Evolutionary conservation across 228 moss, liverwort and hornwort genomes (phyloP).

Genomic region (Sphagnum fallax): DNA sequence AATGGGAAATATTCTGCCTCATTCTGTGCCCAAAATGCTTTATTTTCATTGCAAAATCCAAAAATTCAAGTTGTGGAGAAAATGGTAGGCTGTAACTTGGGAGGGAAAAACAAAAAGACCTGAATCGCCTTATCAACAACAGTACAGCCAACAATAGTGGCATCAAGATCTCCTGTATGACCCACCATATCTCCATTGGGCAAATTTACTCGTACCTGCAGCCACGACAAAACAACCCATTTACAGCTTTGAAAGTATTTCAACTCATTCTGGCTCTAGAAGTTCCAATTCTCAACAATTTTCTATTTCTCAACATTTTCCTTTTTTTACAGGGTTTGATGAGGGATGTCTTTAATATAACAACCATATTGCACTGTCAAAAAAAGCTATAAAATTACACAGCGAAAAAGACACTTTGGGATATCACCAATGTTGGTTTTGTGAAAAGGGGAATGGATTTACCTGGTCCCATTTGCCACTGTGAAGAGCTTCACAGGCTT

Average conservation of each 20-base stretch:
- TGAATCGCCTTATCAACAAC: conserved; percentile 63
- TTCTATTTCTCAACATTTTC: background rate
- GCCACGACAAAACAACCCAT: background rate
- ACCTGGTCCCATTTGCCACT: conserved; percentile 81
- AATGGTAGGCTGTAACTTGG: too few relatives aligned
- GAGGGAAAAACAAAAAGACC: conserved; percentile 21
- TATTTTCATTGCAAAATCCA: background rate
- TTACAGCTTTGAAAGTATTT: too few relatives aligned
- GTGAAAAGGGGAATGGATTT: background rate
- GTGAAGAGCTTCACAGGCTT: conserved; percentile 68
- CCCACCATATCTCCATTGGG: conserved; percentile 87
- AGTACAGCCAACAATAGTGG: conserved; percentile 61
- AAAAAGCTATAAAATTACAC: too few relatives aligned
- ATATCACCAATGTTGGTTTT: background rate
- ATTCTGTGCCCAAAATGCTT: background rate
- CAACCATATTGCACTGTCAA: background rate
- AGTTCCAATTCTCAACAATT: background rate
- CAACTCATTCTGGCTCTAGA: background rate
- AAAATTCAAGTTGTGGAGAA: background rate
- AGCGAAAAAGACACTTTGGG: background rate
- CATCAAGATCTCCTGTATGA: conserved; percentile 71
- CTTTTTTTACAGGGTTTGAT: background rate
- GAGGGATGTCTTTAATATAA: background rate
- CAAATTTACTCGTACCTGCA: conserved; percentile 76
- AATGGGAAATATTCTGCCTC: too few relatives aligned